phyloP scores from a whole-genome alignment of 2,329 filamentous ascomycete genomes.

The Talaromyces piceae region DNA sequence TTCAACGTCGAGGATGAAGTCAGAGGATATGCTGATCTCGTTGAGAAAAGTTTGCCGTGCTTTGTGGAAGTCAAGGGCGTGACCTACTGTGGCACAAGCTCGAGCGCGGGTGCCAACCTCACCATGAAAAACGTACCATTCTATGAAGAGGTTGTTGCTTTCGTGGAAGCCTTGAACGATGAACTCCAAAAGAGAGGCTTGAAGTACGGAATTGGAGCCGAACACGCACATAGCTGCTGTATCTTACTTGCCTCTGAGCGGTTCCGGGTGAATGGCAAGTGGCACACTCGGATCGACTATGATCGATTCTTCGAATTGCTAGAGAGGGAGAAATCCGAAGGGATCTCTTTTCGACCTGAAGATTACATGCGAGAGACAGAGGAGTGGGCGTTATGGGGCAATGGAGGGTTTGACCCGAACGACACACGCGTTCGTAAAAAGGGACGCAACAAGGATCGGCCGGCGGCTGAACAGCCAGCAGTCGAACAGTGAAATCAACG shows the following conservation, averaged over 20 bases:
- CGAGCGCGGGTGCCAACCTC: slow-evolving; percentile 73
- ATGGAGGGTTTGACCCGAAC: slow-evolving; percentile 86
- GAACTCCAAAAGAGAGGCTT: slow-evolving; percentile 64
- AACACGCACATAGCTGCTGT: slow-evolving; percentile 93
- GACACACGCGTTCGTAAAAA: slow-evolving; percentile 77
- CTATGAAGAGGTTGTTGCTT: slow-evolving; percentile 80
- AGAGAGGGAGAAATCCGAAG: slow-evolving; percentile 50
- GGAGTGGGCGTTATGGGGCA: slow-evolving; percentile 92
- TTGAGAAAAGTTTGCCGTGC: slow-evolving; percentile 77
- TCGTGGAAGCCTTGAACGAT: slow-evolving; percentile 66
- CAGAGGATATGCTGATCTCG: slow-evolving; percentile 79
- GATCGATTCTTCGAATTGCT: slow-evolving; percentile 77
- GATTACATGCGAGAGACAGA: slow-evolving; percentile 88
- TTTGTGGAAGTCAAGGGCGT: slow-evolving; percentile 96
- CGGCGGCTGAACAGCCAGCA: not conserved
- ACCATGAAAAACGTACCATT: slow-evolving; percentile 98
- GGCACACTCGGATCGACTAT: slow-evolving; percentile 92
- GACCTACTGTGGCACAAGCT: slow-evolving; percentile 89
- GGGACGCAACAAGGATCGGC: slow-evolving; percentile 31
- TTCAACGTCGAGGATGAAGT: slow-evolving; percentile 97
- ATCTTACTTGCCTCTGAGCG: slow-evolving; percentile 75
- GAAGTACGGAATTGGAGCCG: slow-evolving; percentile 82
- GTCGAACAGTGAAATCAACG: not conserved
- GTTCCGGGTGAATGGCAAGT: slow-evolving; percentile 69
- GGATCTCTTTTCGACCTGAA: slow-evolving; percentile 71